Base-by-base conservation (phyloP, 768 basidiomycete species). In the Pulveroboletus sp. region DNA sequence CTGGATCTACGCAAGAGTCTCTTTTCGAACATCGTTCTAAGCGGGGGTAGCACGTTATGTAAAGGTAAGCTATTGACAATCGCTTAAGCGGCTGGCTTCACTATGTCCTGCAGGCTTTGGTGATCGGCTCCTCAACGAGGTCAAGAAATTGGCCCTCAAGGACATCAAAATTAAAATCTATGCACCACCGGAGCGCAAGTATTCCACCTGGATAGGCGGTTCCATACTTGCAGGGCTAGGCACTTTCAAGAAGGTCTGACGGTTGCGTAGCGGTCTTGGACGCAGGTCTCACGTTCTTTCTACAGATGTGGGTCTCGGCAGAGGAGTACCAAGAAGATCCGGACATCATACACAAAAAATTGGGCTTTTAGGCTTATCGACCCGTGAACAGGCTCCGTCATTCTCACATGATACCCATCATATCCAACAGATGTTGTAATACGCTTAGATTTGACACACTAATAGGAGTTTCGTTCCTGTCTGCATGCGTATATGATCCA, bases 291-390 rank as follows among this genome's bases (percentile, higher is more conserved):
- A 58, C 33, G 15, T 39, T 56, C 43, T 28, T 58, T 45, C 43
- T 28, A 47, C 50, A 96, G 93, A 98, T 99, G 95, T 99, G 96
- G 95, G 92, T 99, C 44, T 94, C 93, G 40, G 93, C 94, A 35
- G 95, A 99, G 70, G 96, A 98, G 71, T 98, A 97, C 66, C 93
- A 96, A 70, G 95, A 99, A 70, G 95, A 98, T 71, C 94, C 95
- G 47, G 94, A 98, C 63, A 89, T 97, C 62, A 98, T 97, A 63
- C 94, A 96, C 71, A 94, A 91, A 72, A 95, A 95, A 71, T 79
- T 87, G 50, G 89, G 89, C 41, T 92, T 93, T 69, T 92, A 65
- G 56, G 40, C 47, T 58, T 55, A 47, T 43, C 39, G 48, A 57
- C 39, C 39, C 43, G 48, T 40, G 44, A 44, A 46, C 55, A 51